phyloP scores from a whole-genome alignment of 306 rosid genomes.

The Pueraria montana region DNA sequence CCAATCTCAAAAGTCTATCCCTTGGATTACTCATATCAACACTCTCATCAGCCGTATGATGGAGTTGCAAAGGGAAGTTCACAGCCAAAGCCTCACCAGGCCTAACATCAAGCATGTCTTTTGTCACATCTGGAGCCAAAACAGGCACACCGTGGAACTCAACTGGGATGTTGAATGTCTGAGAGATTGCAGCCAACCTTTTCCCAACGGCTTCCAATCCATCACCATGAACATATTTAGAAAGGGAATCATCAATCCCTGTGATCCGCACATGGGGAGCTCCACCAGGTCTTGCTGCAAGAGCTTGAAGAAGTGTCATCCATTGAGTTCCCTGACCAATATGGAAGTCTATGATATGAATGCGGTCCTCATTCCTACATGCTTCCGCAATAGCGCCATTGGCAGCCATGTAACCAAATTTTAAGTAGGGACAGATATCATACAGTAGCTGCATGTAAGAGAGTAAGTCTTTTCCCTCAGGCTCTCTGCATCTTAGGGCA shows the following conservation, averaged over 20 bases:
- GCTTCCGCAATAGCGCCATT: conserved; percentile 95
- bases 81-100: conserved; percentile 88
- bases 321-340: conserved; percentile 85
- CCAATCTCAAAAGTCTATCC: conserved; percentile 77
- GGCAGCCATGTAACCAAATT: conserved; percentile 96
- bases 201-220: conserved; percentile 71
- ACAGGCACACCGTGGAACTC: conserved; percentile 81
- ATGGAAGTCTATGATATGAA: conserved; percentile 91
- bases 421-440: conserved; percentile 89
- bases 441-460: conserved; percentile 79
- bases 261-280: conserved; percentile 82
- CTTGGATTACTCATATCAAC: conserved; percentile 82
- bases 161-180: conserved; percentile 65
- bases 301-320: conserved; percentile 93
- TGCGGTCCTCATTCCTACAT: conserved; percentile 79
- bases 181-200: conserved; percentile 64
- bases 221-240: conserved; percentile 77
- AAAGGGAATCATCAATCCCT: conserved; percentile 83
- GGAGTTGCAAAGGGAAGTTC: conserved; percentile 87
- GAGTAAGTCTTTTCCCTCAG: conserved; percentile 77
- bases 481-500: conserved; percentile 80
- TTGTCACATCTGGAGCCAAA: conserved; percentile 70
- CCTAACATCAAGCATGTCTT: conserved; percentile 75
- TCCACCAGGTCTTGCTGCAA: conserved; percentile 88
- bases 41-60: conserved; percentile 93